These are phyloP conservation scores for Dendrocalamus latiflorus DNA, from an alignment of 202 grass and related monocot species.

Conservation along the genomic window DNA sequence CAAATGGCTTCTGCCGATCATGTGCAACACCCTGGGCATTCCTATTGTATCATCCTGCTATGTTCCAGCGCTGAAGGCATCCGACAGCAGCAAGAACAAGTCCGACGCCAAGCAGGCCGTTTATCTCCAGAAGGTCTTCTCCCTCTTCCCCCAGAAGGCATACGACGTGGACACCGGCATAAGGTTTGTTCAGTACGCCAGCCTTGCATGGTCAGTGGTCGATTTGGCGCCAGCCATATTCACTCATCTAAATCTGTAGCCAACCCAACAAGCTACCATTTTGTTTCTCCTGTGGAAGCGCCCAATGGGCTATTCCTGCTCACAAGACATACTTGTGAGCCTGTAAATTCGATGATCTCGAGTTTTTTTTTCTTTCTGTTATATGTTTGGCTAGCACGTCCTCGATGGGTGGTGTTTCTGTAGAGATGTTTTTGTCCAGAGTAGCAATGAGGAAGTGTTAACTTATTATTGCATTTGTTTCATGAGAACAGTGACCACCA, in stretches of 20 bases:
- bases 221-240: slow-evolving; percentile 84
- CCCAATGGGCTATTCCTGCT: too few species aligned
- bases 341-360: too few species aligned
- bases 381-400: too few species aligned
- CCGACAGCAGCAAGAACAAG: slow-evolving; percentile 32
- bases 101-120: slow-evolving; percentile 40
- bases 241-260: slow-evolving; percentile 59
- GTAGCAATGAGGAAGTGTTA: too few species aligned
- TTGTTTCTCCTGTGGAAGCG: too few species aligned
- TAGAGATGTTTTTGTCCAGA: too few species aligned
- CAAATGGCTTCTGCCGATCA: slow-evolving; percentile 82
- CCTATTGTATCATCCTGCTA: slow-evolving; percentile 84
- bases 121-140: slow-evolving; percentile 55
- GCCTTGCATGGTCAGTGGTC: slow-evolving; percentile 89
- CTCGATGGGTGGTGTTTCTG: too few species aligned
- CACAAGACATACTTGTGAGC: too few species aligned
- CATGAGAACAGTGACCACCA: neutral
- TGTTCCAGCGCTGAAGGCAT: slow-evolving; percentile 57
- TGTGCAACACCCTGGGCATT: slow-evolving; percentile 87
- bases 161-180: slow-evolving; percentile 93
- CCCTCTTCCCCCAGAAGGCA: slow-evolving; percentile 59
- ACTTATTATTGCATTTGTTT: too few species aligned
- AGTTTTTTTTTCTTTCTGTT: too few species aligned
- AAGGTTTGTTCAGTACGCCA: slow-evolving; percentile 82
- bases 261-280: neutral